phyloP scores from a whole-genome alignment of 441 rosid species.

The Adansonia gregorii region DNA sequence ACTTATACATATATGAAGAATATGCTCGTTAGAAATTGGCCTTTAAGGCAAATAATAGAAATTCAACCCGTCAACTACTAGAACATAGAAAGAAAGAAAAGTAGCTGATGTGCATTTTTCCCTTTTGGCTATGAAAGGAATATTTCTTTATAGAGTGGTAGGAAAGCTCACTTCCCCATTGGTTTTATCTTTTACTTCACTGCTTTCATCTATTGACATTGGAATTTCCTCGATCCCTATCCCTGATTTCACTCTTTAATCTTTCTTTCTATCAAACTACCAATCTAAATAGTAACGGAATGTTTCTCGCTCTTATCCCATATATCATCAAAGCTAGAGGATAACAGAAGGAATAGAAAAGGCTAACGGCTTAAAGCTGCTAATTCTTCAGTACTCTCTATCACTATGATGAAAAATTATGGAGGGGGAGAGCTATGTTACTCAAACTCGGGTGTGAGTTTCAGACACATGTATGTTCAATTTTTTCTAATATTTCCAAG shows the following conservation, averaged over 20 bases:
- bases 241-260: background rate
- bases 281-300: background rate
- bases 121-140: background rate
- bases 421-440: background rate
- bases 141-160: background rate
- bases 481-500: too few species aligned
- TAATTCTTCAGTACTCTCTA: background rate
- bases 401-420: background rate
- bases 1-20: background rate
- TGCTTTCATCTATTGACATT: background rate
- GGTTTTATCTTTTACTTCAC: background rate
- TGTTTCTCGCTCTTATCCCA: background rate
- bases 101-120: background rate
- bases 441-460: too few species aligned
- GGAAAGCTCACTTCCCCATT: background rate
- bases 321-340: background rate
- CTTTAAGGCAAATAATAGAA: background rate
- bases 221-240: background rate
- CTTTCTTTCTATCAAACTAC: background rate
- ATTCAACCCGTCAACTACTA: background rate
- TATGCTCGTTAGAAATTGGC: background rate
- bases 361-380: slow-evolving; percentile 1
- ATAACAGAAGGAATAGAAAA: background rate
- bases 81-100: background rate
- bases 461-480: too few species aligned